Base-by-base conservation (phyloP, 202 grass and related monocot genomes). In the Tripidium arundinaceum region DNA sequence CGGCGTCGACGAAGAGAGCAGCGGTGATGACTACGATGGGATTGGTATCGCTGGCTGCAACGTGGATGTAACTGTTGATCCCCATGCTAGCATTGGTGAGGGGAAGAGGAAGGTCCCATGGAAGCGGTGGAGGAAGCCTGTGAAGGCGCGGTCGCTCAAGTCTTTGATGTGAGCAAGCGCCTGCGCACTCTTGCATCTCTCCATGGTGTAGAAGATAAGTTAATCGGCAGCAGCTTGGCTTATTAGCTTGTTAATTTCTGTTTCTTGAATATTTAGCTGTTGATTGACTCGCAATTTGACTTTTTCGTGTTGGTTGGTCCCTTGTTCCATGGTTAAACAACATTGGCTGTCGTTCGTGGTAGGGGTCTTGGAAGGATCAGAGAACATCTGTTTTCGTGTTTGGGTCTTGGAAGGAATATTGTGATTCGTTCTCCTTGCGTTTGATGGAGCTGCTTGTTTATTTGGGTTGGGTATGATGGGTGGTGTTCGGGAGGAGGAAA, bases 91-190 rank as follows among this genome's bases (percentile, higher is more conserved):
- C 11, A 74, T 8, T 15, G 31, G 34, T 5, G 8, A 25, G 1
- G 11, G 29, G 7, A 68, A 42, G 79, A 85, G 54, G 76, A 79
- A 60, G 59, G 74, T 13, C 21, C 76, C 38, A 43, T 40, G 55
- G 14, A 86, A 94, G 90, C 78, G 84, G 76, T 83, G 95, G 83
- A 98, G 92, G 83, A 97, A 92, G 77, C 85, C 87, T 0, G 65
- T 97, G 73, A 97, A 97, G 72, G 88, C 87, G 1, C 75, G 92
- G 21, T 98, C 90, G 21, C 91, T 98, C 27, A 98, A 89, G 63
- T 98, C 94, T 1, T 66, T 98, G 78, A 84, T 94, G 71, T 97
- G 65, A 91, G 50, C 45, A 46, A 50, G 2, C 3, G 16, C 27
- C 19, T 46, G 37, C 18, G 16, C 19, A 5, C 16, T 18, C 15